Evolutionary conservation across 371 early-diverging fungal species (phyloP).

Genomic region (Apophysomyces trapeziformis): DNA sequence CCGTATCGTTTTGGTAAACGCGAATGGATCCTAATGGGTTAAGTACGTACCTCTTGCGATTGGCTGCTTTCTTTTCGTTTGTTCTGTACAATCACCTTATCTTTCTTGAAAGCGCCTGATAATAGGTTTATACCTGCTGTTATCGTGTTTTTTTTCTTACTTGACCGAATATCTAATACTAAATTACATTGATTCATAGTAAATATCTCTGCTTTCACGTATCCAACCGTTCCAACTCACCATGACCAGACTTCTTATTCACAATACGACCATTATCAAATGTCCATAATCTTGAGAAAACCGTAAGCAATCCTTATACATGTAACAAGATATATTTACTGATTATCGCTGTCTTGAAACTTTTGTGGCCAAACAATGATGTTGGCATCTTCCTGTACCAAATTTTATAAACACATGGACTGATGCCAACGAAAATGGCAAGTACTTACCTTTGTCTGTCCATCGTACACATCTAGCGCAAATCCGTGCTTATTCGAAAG

Average conservation of each 20-base stretch:
- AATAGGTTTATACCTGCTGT: not conserved
- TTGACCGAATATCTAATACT: constrained; percentile 48
- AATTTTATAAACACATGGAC: not conserved
- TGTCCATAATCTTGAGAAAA: constrained; percentile 38
- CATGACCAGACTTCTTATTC: constrained; percentile 54
- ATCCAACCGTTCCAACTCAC: constrained; percentile 25
- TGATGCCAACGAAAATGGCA: not conserved
- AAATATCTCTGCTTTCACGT: not conserved
- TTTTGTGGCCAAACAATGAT: constrained; percentile 60
- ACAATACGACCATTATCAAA: constrained; percentile 43
- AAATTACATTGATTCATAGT: constrained; percentile 6
- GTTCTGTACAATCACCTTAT: constrained; percentile 51
- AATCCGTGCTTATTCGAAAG: constrained; percentile 51
- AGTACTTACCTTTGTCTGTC: constrained; percentile 42
- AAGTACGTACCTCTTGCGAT: constrained; percentile 43
- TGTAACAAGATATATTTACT: constrained; percentile 32
- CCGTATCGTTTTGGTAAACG: not conserved
- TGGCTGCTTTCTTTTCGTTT: constrained; percentile 40
- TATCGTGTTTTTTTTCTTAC: constrained; percentile 21
- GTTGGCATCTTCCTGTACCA: constrained; percentile 42
- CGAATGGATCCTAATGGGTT: not conserved
- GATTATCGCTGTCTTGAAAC: constrained; percentile 54
- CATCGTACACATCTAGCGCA: constrained; percentile 54
- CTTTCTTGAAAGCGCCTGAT: constrained; percentile 51
- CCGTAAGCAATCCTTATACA: not conserved